Evolutionary conservation across 805 yeast genomes (phyloP), one percentile per base, ranked within the genome.

Genomic region (Metschnikowia reukaufii): DNA sequence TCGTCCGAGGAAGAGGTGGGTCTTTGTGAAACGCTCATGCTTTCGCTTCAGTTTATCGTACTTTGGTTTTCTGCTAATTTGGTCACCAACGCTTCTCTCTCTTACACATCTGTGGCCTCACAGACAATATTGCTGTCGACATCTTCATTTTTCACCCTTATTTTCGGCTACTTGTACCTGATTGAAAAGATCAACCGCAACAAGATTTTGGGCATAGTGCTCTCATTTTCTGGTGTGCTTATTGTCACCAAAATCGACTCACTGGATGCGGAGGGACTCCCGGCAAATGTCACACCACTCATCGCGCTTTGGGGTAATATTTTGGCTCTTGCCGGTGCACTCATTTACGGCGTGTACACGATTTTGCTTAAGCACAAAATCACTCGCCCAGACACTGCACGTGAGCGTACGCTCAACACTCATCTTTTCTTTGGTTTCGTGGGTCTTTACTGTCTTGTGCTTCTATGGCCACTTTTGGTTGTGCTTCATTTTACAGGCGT

Each of bases 111-210:
- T 10, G 99, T 94, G 17, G 95, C 96, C 2, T 85, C 94, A 12
- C 97, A 95, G 59, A 94, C 98, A 2, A 92, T 94, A 19, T 68
- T 94, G 33, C 86, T 96, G 15, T 86, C 97, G 31, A 91, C 98
- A 0, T 85, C 96, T 4, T 87, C 96, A 6, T 90, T 94, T 62
- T 94, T 94, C 78, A 94, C 99, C 0, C 74, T 94, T 33, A 56
- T 91, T 1, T 77, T 92, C 7, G 98, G 98, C 1, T 80, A 83
- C 44, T 52, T 86, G 20, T 83, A 82, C 48, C 72, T 83, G 25
- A 79, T 90, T 1, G 98, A 92, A 64, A 67, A 65, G 21, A 78
- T 92, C 59, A 85, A 81, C 56, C 59, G 63, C 15, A 70, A 77
- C 39, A 94, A 92, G 61, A 58, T 90, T 1, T 54, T 77, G 18